These are phyloP conservation scores for Cystobasidium sp. DNA, from an alignment of 1,284 basidiomycete species.

Conservation along the genomic window DNA sequence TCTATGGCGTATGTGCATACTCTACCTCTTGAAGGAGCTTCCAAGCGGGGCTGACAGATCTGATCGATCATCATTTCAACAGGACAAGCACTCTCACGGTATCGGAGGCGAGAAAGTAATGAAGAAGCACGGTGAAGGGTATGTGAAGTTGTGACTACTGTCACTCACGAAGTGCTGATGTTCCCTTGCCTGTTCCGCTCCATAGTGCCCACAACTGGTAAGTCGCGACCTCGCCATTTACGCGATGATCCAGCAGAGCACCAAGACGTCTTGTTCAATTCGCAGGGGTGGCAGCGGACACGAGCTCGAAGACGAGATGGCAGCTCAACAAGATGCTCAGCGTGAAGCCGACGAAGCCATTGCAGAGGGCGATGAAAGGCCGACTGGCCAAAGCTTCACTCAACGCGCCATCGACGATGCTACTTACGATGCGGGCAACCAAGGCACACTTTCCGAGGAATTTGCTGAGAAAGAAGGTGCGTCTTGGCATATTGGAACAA, in stretches of 20 bases:
- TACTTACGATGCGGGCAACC: background rate
- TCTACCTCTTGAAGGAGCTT: background rate
- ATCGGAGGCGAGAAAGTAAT: constrained; percentile 33
- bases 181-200: background rate
- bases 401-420: constrained; percentile 16
- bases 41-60: constrained; percentile 8
- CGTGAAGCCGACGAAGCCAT: constrained; percentile 37
- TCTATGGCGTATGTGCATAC: constrained; percentile 15
- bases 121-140: constrained; percentile 43
- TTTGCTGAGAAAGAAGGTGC: constrained; percentile 39
- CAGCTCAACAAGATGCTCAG: constrained; percentile 37
- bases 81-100: constrained; percentile 43
- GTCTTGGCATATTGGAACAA: background rate
- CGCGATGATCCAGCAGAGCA: too few relatives aligned
- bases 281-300: constrained; percentile 25
- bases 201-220: constrained; percentile 38
- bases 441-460: constrained; percentile 37
- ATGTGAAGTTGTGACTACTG: background rate
- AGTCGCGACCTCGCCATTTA: background rate
- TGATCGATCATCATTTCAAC: background rate
- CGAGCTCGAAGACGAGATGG: constrained; percentile 40
- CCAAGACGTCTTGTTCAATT: background rate
- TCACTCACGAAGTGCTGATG: too few relatives aligned
- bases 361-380: constrained; percentile 40
- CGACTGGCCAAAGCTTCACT: constrained; percentile 29